These are phyloP conservation scores for Gossypium lobatum DNA, from an alignment of 441 rosid species.

Conservation along the genomic window DNA sequence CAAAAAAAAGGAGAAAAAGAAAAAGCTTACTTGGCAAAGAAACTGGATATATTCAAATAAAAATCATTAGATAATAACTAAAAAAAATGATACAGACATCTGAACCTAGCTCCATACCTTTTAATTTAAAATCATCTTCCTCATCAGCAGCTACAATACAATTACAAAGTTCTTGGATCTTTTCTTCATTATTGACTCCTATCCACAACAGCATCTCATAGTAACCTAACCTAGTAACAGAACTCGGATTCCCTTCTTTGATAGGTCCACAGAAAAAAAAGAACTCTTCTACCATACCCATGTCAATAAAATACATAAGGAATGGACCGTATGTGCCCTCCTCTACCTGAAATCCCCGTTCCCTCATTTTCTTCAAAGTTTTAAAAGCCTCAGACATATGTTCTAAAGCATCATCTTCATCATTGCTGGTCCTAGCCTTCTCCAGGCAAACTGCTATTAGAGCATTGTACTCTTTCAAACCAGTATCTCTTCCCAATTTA, in stretches of 20 bases:
- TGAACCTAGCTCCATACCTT: slow-evolving; percentile 37
- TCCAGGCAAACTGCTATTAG: slow-evolving; percentile 41
- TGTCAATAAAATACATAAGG: slow-evolving; percentile 55
- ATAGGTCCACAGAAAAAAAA: slow-evolving; percentile 32
- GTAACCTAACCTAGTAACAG: slow-evolving; percentile 55
- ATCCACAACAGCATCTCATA: slow-evolving; percentile 77
- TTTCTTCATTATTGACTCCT: slow-evolving; percentile 40
- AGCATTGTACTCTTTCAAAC: slow-evolving; percentile 54
- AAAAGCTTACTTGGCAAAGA: not conserved
- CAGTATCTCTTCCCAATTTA: slow-evolving; percentile 62
- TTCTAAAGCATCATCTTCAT: slow-evolving; percentile 40
- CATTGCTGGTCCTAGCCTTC: slow-evolving; percentile 42
- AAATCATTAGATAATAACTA: not conserved
- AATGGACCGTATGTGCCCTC: slow-evolving; percentile 61
- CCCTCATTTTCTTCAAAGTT: slow-evolving; percentile 45
- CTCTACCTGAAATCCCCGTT: slow-evolving; percentile 48
- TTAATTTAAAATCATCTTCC: slow-evolving; percentile 30
- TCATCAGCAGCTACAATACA: slow-evolving; percentile 24
- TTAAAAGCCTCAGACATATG: slow-evolving; percentile 37
- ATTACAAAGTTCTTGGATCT: slow-evolving; percentile 50
- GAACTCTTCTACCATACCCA: slow-evolving; percentile 63
- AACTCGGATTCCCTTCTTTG: slow-evolving; percentile 32
- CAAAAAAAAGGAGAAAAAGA: not conserved
- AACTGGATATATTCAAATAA: not conserved
- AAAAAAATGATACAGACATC: not conserved